Evolutionary conservation across 78 protist species (phyloP).

Genomic region (Pigoraptor vietnamica): DNA sequence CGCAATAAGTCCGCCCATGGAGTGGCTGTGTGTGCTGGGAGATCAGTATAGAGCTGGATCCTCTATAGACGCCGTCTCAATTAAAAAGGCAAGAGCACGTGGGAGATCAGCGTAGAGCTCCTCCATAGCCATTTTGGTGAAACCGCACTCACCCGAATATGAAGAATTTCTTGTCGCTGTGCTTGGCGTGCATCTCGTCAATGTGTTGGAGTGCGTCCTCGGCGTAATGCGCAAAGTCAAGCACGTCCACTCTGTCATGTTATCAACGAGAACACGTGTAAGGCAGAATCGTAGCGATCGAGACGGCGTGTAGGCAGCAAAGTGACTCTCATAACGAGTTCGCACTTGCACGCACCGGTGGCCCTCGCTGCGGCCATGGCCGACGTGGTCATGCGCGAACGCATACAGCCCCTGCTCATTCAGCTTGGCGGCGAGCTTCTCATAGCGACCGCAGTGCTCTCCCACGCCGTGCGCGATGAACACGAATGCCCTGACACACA

Average conservation of each 20-base stretch:
- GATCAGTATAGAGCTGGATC: background rate
- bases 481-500: conserved; percentile 78
- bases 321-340: too few relatives aligned
- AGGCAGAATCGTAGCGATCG: too few relatives aligned
- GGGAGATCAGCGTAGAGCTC: too few relatives aligned
- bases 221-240: conserved; percentile 49
- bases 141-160: background rate
- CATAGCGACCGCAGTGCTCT: conserved; percentile 80
- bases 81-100: too few relatives aligned
- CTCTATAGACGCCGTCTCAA: too few relatives aligned
- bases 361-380: conserved; percentile 73
- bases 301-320: too few relatives aligned
- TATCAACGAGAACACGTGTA: too few relatives aligned
- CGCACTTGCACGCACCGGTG: conserved; percentile 15
- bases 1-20: background rate
- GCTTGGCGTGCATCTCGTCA: conserved; percentile 41
- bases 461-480: conserved; percentile 71
- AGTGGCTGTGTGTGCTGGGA: background rate
- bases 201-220: conserved; percentile 71
- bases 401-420: background rate
- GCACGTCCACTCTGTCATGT: conserved; percentile 63
- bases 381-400: conserved; percentile 70
- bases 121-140: too few relatives aligned
- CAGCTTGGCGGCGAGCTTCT: conserved; percentile 17
- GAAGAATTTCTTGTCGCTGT: background rate